Evolutionary conservation across 139 green algal genomes (phyloP).

Genomic region (Coccomyxa sp.): DNA sequence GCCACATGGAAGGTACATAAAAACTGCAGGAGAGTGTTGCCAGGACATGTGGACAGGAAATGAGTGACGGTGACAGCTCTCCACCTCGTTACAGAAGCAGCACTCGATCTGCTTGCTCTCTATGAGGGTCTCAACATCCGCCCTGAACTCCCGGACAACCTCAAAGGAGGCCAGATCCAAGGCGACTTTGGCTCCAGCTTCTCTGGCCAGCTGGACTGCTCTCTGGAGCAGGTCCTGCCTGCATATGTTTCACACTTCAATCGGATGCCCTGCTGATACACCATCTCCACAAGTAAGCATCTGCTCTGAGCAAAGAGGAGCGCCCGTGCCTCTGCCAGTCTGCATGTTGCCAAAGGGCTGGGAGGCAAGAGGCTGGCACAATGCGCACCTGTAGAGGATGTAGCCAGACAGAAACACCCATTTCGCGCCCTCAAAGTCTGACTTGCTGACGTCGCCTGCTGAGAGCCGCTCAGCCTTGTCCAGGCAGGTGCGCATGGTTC

Average conservation of each 20-base stretch:
- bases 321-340: not conserved
- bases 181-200: constrained; percentile 31
- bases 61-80: not conserved
- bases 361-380: not conserved
- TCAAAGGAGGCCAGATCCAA: constrained; percentile 70
- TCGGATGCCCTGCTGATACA: not conserved
- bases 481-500: constrained; percentile 65
- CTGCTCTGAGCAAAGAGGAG: not conserved
- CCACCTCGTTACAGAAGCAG: constrained; percentile 66
- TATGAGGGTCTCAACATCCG: constrained; percentile 32
- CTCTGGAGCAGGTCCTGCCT: constrained; percentile 32
- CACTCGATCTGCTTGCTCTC: constrained; percentile 23
- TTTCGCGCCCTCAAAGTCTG: constrained; percentile 30
- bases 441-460: constrained; percentile 16
- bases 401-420: constrained; percentile 46
- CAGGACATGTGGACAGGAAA: too few species aligned
- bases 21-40: too few species aligned
- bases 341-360: not conserved
- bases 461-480: constrained; percentile 20
- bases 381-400: constrained; percentile 36
- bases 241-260: constrained; percentile 49
- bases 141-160: constrained; percentile 45
- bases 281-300: not conserved
- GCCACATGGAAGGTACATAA: too few species aligned
- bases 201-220: constrained; percentile 28